Evolutionary conservation across 495 filamentous ascomycete species (phyloP), one percentile per base, ranked within the genome.

Genomic region (Tuber melanosporum): DNA sequence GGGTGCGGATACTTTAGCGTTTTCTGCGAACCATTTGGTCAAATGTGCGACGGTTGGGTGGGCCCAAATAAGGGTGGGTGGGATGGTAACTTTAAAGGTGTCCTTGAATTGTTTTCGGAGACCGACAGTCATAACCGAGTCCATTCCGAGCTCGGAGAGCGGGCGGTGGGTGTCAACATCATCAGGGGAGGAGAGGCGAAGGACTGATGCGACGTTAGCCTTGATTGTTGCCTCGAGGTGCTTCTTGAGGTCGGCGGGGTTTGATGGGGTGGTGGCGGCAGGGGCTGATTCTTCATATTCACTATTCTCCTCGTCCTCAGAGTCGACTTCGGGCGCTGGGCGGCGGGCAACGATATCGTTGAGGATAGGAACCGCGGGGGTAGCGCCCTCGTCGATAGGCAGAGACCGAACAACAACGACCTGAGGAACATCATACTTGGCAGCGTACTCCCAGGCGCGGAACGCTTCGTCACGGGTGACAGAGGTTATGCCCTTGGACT

Each of bases 81-180:
- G 84, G 44, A 87, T 83, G 72, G 84, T 86, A n/a, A 87, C 80
- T 62, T 80, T 79, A 17, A 87, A 75, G 10, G 75, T 72, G 72
- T 81, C 77, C 83, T 86, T 85, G 72, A 87, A 74, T 78, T 87
- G 74, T 26, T 70, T 80, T 36, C 86, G 77, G 71, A 87, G 78
- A 20, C 71, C 75, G 22, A 86, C 84, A 1, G 83, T 87, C 86
- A 87, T 87, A 41, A 87, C 86, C 12, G 79, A 83, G 78, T 87
- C 86, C 15, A 87, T 76, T 0, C 86, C 86, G 43, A 87, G 62
- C 73, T 87, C 86, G 7, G 80, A 72, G 26, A 87, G 76, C 0
- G 85, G 82, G 0, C 79, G 80, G 57, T 77, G 79, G 1, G 82
- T 22, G 76, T 87, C 86, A 14, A 87, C 82, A 22, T 86, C 86